These are phyloP conservation scores for Metschnikowia anglica DNA, from an alignment of 805 yeast genomes.

Conservation along the genomic window DNA sequence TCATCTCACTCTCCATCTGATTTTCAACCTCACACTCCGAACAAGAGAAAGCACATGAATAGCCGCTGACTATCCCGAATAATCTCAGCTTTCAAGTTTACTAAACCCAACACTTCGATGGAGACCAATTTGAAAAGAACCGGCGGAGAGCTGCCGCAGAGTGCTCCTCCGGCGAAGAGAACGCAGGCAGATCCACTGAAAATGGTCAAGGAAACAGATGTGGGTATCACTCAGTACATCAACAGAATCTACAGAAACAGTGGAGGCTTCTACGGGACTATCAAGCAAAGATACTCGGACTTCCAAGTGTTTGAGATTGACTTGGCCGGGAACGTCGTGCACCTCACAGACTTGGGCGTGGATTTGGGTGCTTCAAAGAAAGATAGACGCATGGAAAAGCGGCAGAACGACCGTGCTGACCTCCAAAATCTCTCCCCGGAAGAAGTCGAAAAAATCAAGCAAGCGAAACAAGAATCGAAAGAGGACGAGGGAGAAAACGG, in stretches of 20 bases:
- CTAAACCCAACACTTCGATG: not conserved
- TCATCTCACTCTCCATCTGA: not conserved
- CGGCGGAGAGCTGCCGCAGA: not conserved
- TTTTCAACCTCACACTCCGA: not conserved
- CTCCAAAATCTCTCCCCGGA: slow-evolving; percentile 34
- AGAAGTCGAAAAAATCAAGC: slow-evolving; percentile 32
- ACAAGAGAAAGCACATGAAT: slow-evolving; percentile 1
- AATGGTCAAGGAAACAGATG: slow-evolving; percentile 68
- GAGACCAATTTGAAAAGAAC: not conserved
- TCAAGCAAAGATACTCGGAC: slow-evolving; percentile 90
- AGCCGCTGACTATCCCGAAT: slow-evolving; percentile 12
- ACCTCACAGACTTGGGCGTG: slow-evolving; percentile 72
- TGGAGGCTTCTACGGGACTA: slow-evolving; percentile 69
- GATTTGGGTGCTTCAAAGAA: slow-evolving; percentile 45
- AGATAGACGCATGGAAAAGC: slow-evolving; percentile 47
- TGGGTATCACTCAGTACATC: slow-evolving; percentile 79
- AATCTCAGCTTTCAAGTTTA: not conserved
- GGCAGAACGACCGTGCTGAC: slow-evolving; percentile 39
- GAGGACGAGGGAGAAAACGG: slow-evolving; percentile 23
- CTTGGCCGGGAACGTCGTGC: slow-evolving; percentile 65
- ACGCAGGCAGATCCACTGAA: slow-evolving; percentile 11
- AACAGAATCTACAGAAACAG: slow-evolving; percentile 40
- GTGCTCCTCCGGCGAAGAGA: slow-evolving; percentile 4
- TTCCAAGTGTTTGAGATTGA: slow-evolving; percentile 90
- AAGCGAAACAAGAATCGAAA: slow-evolving; percentile 21